Evolutionary conservation across 192 early-diverging fungal species (phyloP).

Genomic region (Dissophora ornata): DNA sequence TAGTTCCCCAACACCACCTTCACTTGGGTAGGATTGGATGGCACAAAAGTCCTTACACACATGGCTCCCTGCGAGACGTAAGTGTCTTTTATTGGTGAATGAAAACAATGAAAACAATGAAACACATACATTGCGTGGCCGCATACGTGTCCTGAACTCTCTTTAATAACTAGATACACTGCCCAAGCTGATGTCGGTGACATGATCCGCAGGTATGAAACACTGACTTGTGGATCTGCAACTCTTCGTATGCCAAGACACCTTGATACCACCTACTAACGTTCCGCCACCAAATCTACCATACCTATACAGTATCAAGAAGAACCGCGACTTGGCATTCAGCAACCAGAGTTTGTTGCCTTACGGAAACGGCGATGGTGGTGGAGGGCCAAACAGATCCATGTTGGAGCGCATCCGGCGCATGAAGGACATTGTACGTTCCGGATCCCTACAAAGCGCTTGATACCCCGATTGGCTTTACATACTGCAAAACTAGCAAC

Average conservation of each 20-base stretch:
- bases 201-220: conserved; percentile 49
- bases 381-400: conserved; percentile 83
- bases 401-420: conserved; percentile 89
- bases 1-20: conserved; percentile 97
- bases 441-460: too few species aligned
- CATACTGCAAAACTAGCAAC: too few species aligned
- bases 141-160: too few species aligned
- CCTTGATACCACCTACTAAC: not conserved
- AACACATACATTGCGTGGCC: not conserved
- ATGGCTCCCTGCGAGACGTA: conserved; percentile 93
- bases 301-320: conserved; percentile 67
- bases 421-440: conserved; percentile 73
- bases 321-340: conserved; percentile 90
- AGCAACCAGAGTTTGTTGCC: conserved; percentile 87
- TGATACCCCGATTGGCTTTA: too few species aligned
- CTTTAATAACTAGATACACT: conserved; percentile 42
- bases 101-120: not conserved
- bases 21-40: conserved; percentile 91
- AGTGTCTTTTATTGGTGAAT: too few species aligned
- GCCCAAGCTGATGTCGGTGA: conserved; percentile 45
- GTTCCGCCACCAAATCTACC: not conserved
- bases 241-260: not conserved
- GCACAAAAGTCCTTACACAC: conserved; percentile 86
- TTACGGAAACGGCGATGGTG: conserved; percentile 98
- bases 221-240: too few species aligned